Percentiles rank a stretch among this genome's conserved stretches.
phyloP scores from a whole-genome alignment of 345 rosid genomes.

The Nephelium lappaceum region DNA sequence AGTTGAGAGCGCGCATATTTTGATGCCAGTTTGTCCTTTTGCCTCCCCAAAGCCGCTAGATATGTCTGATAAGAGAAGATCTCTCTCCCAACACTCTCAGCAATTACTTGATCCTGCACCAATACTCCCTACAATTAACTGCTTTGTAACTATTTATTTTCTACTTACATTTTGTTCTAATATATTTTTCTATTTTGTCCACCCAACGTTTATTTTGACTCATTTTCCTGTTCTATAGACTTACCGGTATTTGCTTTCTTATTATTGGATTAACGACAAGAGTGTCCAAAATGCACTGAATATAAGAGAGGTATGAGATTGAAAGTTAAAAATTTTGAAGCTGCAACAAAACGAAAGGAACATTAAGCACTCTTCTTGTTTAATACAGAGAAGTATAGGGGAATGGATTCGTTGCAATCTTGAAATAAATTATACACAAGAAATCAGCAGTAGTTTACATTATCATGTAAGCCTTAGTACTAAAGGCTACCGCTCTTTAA shows the following conservation, averaged over 20 bases:
- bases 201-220: neutral
- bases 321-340: neutral
- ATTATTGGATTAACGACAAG: slow-evolving; percentile 42
- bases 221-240: slow-evolving; percentile 15
- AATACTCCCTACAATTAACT: slow-evolving; percentile 25
- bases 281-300: slow-evolving; percentile 43
- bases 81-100: slow-evolving; percentile 25
- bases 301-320: slow-evolving; percentile 37
- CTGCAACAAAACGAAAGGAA: neutral
- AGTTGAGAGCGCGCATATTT: slow-evolving; percentile 23
- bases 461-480: slow-evolving; percentile 44
- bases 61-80: slow-evolving; percentile 29
- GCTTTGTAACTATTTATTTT: slow-evolving; percentile 22
- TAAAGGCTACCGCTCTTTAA: slow-evolving; percentile 47
- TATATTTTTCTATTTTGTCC: neutral
- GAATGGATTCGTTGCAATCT: slow-evolving; percentile 46
- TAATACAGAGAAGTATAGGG: slow-evolving; percentile 34
- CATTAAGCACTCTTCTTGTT: neutral
- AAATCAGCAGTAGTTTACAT: slow-evolving; percentile 31
- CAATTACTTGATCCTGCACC: slow-evolving; percentile 20
- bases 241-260: slow-evolving; percentile 36
- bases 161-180: neutral
- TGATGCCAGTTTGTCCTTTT: slow-evolving; percentile 40
- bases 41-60: slow-evolving; percentile 36
- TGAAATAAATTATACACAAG: slow-evolving; percentile 27